Base-by-base conservation (phyloP, 2,329 filamentous ascomycete genomes). In the Sarocladiaceae sp. region DNA sequence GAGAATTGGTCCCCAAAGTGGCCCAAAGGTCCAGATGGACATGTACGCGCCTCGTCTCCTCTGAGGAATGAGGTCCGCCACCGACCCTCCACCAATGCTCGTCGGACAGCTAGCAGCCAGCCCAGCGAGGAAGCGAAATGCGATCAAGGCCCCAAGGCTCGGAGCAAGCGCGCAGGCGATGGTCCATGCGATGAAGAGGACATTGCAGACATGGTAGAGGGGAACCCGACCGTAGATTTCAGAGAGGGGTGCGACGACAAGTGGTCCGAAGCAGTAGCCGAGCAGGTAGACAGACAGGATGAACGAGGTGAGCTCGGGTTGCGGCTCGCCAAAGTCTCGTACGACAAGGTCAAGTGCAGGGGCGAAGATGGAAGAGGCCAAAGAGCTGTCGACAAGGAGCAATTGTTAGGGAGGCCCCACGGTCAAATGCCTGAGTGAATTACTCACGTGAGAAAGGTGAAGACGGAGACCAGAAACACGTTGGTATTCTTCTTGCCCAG, bases 341-440 rank as follows among this genome's bases (percentile, higher is more conserved):
- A 75, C 68, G 6, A 81, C 61, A 18, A 72, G 58, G 0, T 68
- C 66, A 2, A 76, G 68, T 3, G 70, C 76, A 1, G 78, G 77
- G 0, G 78, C 75, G 46, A 79, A 76, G 52, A 78, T 76, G 5
- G 74, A 73, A 2, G 75, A 72, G 1, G 71, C 76, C 3, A 80
- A 60, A 1, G 75, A 72, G 6, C 64, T 69, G 40, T 32, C 9
- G 7, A 29, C 26, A 29, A 7, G 26, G 9, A 13, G 10, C 19
- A 24, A 24, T 7, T 24, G 4, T n/a, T n/a, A n/a, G n/a, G n/a
- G n/a, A n/a, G n/a, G n/a, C n/a, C n/a, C n/a, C n/a, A n/a, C n/a
- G 13, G 5, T 15, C n/a, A n/a, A 24, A 24, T 11, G 21, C 20
- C 10, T 4, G 34, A 24, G 4, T 23, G 13, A n/a, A 18, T 7